These are phyloP conservation scores for Fusarium sp. DNA, from an alignment of 2,329 filamentous ascomycete species.

Conservation along the genomic window DNA sequence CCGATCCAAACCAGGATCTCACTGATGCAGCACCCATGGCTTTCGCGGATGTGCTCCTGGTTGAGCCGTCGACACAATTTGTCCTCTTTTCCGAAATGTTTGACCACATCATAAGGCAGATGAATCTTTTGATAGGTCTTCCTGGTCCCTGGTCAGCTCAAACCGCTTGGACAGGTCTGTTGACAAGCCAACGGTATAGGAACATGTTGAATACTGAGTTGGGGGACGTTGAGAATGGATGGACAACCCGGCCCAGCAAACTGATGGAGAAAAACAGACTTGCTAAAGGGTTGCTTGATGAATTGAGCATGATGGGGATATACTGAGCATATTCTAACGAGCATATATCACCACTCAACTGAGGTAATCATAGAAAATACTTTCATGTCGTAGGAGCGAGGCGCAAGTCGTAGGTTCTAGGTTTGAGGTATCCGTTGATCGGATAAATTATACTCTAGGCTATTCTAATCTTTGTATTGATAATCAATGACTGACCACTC, in stretches of 20 bases:
- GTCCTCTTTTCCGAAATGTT: slow-evolving; percentile 49
- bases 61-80: slow-evolving; percentile 47
- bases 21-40: slow-evolving; percentile 39
- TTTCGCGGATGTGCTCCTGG: slow-evolving; percentile 45
- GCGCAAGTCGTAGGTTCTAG: background rate
- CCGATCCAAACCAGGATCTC: slow-evolving; percentile 22
- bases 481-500: slow-evolving; percentile 5
- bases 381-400: background rate
- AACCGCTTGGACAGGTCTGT: slow-evolving; percentile 47
- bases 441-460: slow-evolving; percentile 37
- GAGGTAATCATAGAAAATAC: background rate
- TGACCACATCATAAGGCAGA: slow-evolving; percentile 44
- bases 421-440: background rate
- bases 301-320: slow-evolving; percentile 45
- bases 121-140: slow-evolving; percentile 47
- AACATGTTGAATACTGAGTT: slow-evolving; percentile 48
- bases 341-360: background rate
- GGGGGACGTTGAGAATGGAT: slow-evolving; percentile 40
- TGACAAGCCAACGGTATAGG: slow-evolving; percentile 37
- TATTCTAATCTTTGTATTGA: slow-evolving; percentile 29
- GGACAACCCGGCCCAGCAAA: slow-evolving; percentile 42
- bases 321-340: slow-evolving; percentile 15
- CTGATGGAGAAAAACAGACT: slow-evolving; percentile 38
- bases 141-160: slow-evolving; percentile 42
- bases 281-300: slow-evolving; percentile 41